Conservation (phyloP, 1,139 yeast species). For the Zygosaccharomyces pseudobailii region DNA sequence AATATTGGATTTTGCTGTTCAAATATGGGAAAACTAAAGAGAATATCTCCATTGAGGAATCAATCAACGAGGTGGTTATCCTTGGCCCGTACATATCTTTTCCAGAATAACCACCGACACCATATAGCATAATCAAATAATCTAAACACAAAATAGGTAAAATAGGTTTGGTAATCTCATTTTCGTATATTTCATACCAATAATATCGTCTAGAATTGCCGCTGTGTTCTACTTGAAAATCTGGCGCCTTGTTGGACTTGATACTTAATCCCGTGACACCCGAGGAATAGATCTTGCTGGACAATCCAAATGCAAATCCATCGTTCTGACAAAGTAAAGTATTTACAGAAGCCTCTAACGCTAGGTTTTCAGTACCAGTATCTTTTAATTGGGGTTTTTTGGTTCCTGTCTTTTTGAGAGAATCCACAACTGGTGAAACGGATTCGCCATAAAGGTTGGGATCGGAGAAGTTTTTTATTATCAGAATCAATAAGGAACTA, state of each 20-base stretch:
- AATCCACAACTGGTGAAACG: conserved; percentile 21
- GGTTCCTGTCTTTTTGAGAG: conserved; percentile 15
- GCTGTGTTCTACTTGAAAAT: conserved; percentile 10
- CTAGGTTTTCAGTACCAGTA: conserved; percentile 21
- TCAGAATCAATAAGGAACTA: conserved; percentile 42
- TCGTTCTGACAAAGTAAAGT: conserved; percentile 32
- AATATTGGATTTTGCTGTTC: conserved; percentile 77
- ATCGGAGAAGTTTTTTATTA: conserved; percentile 43
- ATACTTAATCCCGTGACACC: conserved; percentile 36
- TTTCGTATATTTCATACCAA: conserved; percentile 37
- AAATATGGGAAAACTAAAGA: conserved; percentile 66
- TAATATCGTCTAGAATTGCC: conserved; percentile 30
- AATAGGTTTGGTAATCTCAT: conserved; percentile 36
- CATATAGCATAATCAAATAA: conserved; percentile 33
- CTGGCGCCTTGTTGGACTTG: conserved; percentile 17
- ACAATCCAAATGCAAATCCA: conserved; percentile 41
- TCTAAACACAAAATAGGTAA: conserved; percentile 40
- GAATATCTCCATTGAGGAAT: conserved; percentile 72
- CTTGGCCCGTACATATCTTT: conserved; percentile 33
- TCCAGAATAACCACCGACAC: conserved; percentile 29
- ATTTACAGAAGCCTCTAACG: conserved; percentile 21
- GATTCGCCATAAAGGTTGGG: conserved; percentile 34
- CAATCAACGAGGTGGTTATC: conserved; percentile 57
- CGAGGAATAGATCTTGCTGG: conserved; percentile 39
- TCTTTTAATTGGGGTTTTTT: conserved; percentile 19